Base-by-base conservation (phyloP, 331 rosid genomes). In the Telfairia occidentalis region DNA sequence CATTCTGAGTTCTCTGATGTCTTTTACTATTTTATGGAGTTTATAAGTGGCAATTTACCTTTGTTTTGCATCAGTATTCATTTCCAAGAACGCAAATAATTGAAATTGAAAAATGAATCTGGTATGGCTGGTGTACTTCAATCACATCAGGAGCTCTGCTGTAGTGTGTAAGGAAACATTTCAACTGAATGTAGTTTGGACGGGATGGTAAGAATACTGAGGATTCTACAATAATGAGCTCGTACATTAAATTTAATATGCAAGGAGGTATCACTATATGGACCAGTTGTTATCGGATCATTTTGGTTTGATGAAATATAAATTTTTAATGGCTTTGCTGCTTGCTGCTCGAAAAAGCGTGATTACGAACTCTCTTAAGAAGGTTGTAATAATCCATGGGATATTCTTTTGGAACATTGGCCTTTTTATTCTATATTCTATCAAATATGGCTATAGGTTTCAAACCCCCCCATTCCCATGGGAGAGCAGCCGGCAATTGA, bases 101-200 rank as follows among this genome's bases (percentile, higher is more conserved):
- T 40, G 76, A 71, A 71, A 28, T 48, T 29, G 29, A 48, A 48
- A 65, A 48, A 48, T 49, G 60, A 18, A 50, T 71, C 46, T 46
- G 43, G 46, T 71, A 32, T 71, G 60, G 29, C 24, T 71, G 30
- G 15, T 18, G 43, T 71, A 48, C 60, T 70, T 70, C 58, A 45
- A 45, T 46, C 57, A 28, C 26, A 45, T 40, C 75, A 45, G 37
- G 75, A 70, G 18, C 38, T 71, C 45, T 71, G 46, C 38, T 48
- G 60, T 29, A 29, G 76, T 70, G 12, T 71, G 24, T 71, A 16
- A 71, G 19, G 45, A 48, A 30, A 30, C 42, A 71, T 48, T 49
- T 29, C 60, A 71, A 71, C 76, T 30, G 76, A 71, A 49, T 71
- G n/a, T 71, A 30, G 60, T 48, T 71, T 5, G 60, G 45, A 28